Conservation (phyloP, 1,284 basidiomycete genomes). For the Wallemia mellicola region DNA sequence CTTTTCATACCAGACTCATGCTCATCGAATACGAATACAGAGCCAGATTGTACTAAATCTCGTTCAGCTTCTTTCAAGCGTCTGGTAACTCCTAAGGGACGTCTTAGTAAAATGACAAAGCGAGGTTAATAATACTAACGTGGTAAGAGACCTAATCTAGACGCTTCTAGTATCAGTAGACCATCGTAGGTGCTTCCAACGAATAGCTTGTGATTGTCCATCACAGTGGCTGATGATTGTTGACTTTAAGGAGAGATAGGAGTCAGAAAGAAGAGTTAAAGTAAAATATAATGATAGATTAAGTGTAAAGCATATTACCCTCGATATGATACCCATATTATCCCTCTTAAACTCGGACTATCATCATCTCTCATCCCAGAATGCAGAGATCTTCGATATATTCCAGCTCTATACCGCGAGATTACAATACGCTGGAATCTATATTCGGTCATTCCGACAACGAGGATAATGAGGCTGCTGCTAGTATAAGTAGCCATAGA, state of each 20-base stretch:
- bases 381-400: not conserved
- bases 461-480: not conserved
- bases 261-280: too few species aligned
- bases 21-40: slow-evolving; percentile 93
- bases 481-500: not conserved
- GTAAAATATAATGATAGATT: too few species aligned
- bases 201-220: slow-evolving; percentile 19
- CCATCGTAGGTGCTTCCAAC: slow-evolving; percentile 88
- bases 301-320: too few species aligned
- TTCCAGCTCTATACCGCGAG: not conserved
- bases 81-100: slow-evolving; percentile 31
- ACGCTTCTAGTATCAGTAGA: slow-evolving; percentile 78
- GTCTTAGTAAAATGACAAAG: not conserved
- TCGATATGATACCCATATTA: too few species aligned
- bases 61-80: slow-evolving; percentile 74
- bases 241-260: too few species aligned
- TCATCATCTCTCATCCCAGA: not conserved
- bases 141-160: slow-evolving; percentile 60
- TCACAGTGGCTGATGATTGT: not conserved
- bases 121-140: slow-evolving; percentile 20
- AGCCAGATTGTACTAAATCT: slow-evolving; percentile 71
- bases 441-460: not conserved
- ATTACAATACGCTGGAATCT: not conserved
- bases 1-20: slow-evolving; percentile 90
- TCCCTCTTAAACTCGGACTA: too few species aligned